Evolutionary conservation across 352 stramenopile genomes (phyloP), one percentile per base, ranked within the genome.

Genomic region (Plasmopara viticola): DNA sequence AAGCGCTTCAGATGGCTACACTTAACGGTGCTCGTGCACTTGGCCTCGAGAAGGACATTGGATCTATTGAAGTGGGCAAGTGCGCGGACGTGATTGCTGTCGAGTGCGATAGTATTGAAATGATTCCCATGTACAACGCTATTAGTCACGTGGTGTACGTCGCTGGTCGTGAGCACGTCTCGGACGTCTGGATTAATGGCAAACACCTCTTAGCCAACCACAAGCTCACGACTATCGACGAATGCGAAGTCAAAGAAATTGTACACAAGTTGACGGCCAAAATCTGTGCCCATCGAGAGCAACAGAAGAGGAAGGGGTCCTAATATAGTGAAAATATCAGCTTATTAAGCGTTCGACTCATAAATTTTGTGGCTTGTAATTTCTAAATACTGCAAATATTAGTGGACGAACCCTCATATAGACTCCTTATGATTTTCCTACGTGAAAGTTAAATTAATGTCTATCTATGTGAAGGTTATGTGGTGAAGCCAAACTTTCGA

Each of bases 161-260:
- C 8, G 74, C 77, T 38, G 74, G 77, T 10, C 73, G 84, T 8
- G 76, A 94, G 54, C 74, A 95, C 70, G 87, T 96, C 15, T 93
- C 83, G 59, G 86, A 97, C 60, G 86, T 95, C 17, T 96, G 84
- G 84, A 86, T 96, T 37, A 82, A 90, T 33, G 87, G 86, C 46
- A 91, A 90, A 64, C 72, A 78, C 10, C 59, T 96, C 46, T 63
- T 96, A 9, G 56, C 56, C 15, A 62, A 81, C 44, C 77, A 78
- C 51, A 60, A 86, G 56, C 70, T 96, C 29, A 85, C 68, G 44
- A 94, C 86, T 18, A 81, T 91, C 47, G 66, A 82, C 45, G 78
- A 88, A 45, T 38, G 43, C 9, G 53, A 80, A 17, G 64, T 90
- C 25, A 93, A 90, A 70, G 51, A 58, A 20, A 66, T 59, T 40